phyloP scores from a whole-genome alignment of 768 basidiomycete species.

The Mycena venus region DNA sequence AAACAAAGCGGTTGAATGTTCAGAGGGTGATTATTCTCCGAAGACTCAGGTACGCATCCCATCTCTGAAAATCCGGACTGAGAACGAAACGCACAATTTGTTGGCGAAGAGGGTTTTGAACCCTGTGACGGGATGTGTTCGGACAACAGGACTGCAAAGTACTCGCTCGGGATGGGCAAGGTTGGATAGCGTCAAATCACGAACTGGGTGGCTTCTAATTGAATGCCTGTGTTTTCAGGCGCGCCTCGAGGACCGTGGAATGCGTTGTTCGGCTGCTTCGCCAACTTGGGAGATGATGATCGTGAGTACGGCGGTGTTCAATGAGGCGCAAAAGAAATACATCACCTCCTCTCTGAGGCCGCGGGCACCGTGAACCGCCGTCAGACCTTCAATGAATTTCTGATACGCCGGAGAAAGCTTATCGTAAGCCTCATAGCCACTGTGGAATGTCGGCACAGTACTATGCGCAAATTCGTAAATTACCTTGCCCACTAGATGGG shows the following conservation, averaged over 20 bases:
- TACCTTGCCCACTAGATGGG: constrained; percentile 55
- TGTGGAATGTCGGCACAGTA: constrained; percentile 19
- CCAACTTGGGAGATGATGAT: constrained; percentile 43
- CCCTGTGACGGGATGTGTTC: constrained; percentile 72
- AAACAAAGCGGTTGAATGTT: too few species aligned
- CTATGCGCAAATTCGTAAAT: neutral
- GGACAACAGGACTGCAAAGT: constrained; percentile 56
- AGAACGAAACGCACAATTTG: constrained; percentile 48
- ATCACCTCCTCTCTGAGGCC: constrained; percentile 52
- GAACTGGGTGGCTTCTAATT: constrained; percentile 65
- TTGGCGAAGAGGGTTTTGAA: constrained; percentile 72
- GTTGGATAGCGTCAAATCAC: constrained; percentile 26
- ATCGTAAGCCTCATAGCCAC: constrained; percentile 75
- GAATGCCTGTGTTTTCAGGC: constrained; percentile 63
- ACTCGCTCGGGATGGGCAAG: neutral
- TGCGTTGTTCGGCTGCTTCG: constrained; percentile 40
- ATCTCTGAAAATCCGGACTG: neutral
- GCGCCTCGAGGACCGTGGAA: constrained; percentile 62
- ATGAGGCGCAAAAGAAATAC: neutral
- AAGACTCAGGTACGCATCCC: too few species aligned
- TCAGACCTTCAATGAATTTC: too few species aligned
- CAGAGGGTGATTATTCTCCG: too few species aligned
- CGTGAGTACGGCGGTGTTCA: neutral
- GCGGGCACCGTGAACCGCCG: constrained; percentile 64
- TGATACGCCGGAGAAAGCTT: constrained; percentile 70